Percentiles rank a stretch among this genome's conserved stretches.
phyloP scores from a whole-genome alignment of 139 green algal genomes.

The Asterochloris erici region DNA sequence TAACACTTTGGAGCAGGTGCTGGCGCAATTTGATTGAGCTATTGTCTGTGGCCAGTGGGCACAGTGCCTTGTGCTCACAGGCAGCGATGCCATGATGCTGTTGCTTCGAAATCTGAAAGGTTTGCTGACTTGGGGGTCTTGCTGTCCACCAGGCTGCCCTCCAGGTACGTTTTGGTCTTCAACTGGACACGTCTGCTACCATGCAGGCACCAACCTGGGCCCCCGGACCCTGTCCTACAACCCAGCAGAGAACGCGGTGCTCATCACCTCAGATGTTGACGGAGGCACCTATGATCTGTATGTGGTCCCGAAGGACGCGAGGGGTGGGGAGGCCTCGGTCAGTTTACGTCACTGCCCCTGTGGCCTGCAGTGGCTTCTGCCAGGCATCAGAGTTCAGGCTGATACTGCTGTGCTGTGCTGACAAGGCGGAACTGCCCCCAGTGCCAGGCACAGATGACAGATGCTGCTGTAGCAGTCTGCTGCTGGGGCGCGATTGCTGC shows the following conservation, averaged over 20 bases:
- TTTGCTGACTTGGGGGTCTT: too few species aligned
- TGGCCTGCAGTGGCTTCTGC: background rate
- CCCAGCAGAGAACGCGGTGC: slow-evolving; percentile 93
- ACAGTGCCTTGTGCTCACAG: too few species aligned
- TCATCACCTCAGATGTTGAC: slow-evolving; percentile 88
- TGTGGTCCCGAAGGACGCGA: slow-evolving; percentile 81
- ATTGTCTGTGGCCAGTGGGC: too few species aligned
- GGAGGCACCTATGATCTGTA: slow-evolving; percentile 97
- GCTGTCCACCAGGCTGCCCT: too few species aligned
- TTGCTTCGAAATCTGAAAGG: too few species aligned
- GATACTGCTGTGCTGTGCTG: too few species aligned
- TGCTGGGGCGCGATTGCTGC: too few species aligned
- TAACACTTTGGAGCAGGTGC: background rate
- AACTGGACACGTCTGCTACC: background rate
- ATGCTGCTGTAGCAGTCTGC: too few species aligned
- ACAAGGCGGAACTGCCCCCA: too few species aligned
- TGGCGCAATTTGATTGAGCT: background rate
- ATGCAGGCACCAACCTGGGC: slow-evolving; percentile 20
- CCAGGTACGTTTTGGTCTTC: too few species aligned
- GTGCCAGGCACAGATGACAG: too few species aligned
- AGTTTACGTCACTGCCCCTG: background rate
- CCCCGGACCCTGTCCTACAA: slow-evolving; percentile 88
- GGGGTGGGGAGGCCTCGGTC: slow-evolving; percentile 49
- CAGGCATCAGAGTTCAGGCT: background rate
- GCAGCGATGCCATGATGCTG: too few species aligned